Evolutionary conservation across 176 grass and related monocot species (phyloP).

Genomic region (Oryza officinalis): DNA sequence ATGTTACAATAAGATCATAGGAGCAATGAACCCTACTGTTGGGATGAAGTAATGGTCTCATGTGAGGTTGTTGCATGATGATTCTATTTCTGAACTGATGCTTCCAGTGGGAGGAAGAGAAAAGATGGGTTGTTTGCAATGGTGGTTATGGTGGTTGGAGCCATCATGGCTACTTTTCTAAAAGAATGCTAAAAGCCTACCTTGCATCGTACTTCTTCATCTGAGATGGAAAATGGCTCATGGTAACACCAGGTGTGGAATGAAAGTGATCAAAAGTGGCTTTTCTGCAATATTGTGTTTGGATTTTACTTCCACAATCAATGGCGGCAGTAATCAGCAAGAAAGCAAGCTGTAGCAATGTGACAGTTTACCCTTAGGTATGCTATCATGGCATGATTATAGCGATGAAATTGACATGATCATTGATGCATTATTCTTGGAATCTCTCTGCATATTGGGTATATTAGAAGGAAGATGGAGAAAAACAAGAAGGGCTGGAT

Average conservation of each 20-base stretch:
- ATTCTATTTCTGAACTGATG: not conserved
- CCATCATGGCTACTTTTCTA: not conserved
- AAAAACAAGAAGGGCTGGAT: not conserved
- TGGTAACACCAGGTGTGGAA: not conserved
- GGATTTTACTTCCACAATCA: not conserved
- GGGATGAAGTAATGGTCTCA: not conserved
- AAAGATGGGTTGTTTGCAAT: not conserved
- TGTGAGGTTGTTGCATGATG: conserved; percentile 16
- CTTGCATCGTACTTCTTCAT: conserved; percentile 4
- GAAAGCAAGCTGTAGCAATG: not conserved
- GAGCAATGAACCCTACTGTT: not conserved
- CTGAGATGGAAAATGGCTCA: not conserved
- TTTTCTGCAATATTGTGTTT: not conserved
- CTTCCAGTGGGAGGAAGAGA: conserved; percentile 4
- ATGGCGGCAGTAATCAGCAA: not conserved
- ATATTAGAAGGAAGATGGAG: not conserved
- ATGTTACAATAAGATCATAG: not conserved
- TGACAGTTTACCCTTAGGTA: not conserved
- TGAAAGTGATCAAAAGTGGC: not conserved
- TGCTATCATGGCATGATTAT: not conserved
- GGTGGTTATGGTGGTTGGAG: conserved; percentile 2
- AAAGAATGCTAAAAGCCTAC: not conserved
- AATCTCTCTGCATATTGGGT: not conserved
- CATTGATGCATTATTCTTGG: not conserved
- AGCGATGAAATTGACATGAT: not conserved